Conservation (phyloP, 768 basidiomycete species). For the Lepiota venenata region DNA sequence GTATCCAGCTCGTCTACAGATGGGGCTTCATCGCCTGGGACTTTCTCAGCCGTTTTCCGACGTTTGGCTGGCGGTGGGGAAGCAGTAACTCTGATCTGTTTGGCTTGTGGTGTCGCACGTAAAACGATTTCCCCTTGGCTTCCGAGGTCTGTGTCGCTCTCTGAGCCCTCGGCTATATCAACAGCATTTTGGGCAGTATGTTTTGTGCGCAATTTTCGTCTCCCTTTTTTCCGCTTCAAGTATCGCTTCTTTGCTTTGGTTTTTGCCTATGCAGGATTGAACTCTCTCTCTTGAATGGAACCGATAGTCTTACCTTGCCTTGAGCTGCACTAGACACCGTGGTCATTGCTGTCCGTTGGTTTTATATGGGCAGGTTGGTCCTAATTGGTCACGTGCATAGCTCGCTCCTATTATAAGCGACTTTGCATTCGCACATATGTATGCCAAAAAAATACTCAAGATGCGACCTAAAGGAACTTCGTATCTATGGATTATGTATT, state of each 20-base stretch:
- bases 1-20: conserved; percentile 6
- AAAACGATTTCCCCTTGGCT: neutral
- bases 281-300: neutral
- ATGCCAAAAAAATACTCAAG: no score
- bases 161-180: neutral
- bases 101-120: neutral
- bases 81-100: neutral
- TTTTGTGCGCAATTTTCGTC: conserved; percentile 22
- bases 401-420: no score
- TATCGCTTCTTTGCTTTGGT: conserved; percentile 29
- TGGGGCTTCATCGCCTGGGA: conserved; percentile 6
- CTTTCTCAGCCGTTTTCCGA: conserved; percentile 6
- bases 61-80: conserved; percentile 9
- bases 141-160: neutral
- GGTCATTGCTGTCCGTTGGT: no score
- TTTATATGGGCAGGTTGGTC: no score
- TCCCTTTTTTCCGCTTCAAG: conserved; percentile 27
- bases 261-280: conserved; percentile 19
- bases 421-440: no score
- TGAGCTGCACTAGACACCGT: neutral
- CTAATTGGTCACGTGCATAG: no score
- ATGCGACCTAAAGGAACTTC: no score
- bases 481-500: no score
- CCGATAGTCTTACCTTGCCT: neutral
- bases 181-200: neutral